Evolutionary conservation across 2,329 filamentous ascomycete species (phyloP), one percentile per base, ranked within the genome.

Genomic region (Claviceps sp.): DNA sequence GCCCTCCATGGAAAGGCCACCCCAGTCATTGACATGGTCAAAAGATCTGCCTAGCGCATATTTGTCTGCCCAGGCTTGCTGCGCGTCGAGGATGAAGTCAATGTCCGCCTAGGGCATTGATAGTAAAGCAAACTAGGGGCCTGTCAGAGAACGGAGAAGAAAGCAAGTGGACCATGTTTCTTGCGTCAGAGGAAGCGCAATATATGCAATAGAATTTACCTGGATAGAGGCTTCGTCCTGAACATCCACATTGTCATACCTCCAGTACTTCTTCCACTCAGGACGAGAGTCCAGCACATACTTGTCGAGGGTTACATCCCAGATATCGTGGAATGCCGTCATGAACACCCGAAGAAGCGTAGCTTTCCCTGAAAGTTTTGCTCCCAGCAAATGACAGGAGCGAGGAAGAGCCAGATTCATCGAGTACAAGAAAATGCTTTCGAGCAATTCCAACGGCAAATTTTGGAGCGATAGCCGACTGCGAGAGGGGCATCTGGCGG

Each of bases 381-480:
- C 59, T 22, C 75, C 73, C 34, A 81, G 64, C 34, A 67, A 61
- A 11, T 61, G 70, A 49, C 69, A 73, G 47, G 70, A 66, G 5
- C 64, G 67, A 34, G 30, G 30, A 1, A 34, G 30, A 34, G 30
- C 30, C 30, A 34, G 9, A 34, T 34, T 34, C 30, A 0, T 60
- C 49, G 75, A 78, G 49, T 73, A 62, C 55, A 75, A 62, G 50
- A 79, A 72, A 46, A 81, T 77, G 34, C 55, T 66, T 59, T 79
- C 75, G 11, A 81, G 67, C 24, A 81, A 65, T 60, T 81, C 78
- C 6, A 70, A 59, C 0, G 78, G 78, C 9, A 81, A 63, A 36
- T 59, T 58, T 49, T 69, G 62, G 20, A 70, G 57, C 11, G 45
- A 60, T 3, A 57, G 51, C 14, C 62, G 61, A 24, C 51, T 57